Evolutionary conservation across 192 early-diverging fungal genomes (phyloP), one percentile per base, ranked within the genome.

Genomic region (Chytriomyces sp.): DNA sequence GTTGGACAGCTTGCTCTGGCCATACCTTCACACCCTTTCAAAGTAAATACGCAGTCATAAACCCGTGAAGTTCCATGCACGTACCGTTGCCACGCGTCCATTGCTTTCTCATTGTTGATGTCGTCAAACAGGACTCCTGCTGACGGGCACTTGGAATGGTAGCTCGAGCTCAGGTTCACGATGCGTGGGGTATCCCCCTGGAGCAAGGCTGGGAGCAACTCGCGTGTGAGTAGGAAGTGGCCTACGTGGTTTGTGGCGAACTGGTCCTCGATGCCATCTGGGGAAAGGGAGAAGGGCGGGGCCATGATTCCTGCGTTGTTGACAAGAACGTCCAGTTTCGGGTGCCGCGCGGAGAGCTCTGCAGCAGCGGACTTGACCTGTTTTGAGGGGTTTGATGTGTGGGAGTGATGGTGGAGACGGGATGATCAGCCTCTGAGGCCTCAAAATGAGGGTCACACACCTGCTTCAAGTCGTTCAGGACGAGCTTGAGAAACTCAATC

Each of bases 301-400:
- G 78, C 76, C 87, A 90, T 89, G 10, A 90, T 77, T 8, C 85
- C 86, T 0, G 72, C 73, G 33, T 75, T 75, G 58, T 52, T 61
- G 39, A 69, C 39, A 22, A 62, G 55, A 34, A 67, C 32, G 37
- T 69, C 58, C 4, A 67, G 14, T 12, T 14, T 64, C 8, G 28
- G 3, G 22, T 32, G 14, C 7, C 38, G 25, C 26, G 33, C n/a
- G 1, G 32, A 19, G 3, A 59, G 36, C 17, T 40, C 36, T 2
- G 22, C 41, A 33, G 30, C 62, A 44, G 62, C 62, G 0, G 25
- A 7, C 12, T 22, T n/a, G 7, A 38, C 37, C 22, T 60, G 58
- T n/a, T n/a, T n/a, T n/a, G n/a, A n/a, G n/a, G n/a, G n/a, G n/a
- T n/a, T n/a, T n/a, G n/a, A n/a, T n/a, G n/a, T n/a, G n/a, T n/a